phyloP scores from a whole-genome alignment of 305 asterid species.

The Fraxinus albicans region DNA sequence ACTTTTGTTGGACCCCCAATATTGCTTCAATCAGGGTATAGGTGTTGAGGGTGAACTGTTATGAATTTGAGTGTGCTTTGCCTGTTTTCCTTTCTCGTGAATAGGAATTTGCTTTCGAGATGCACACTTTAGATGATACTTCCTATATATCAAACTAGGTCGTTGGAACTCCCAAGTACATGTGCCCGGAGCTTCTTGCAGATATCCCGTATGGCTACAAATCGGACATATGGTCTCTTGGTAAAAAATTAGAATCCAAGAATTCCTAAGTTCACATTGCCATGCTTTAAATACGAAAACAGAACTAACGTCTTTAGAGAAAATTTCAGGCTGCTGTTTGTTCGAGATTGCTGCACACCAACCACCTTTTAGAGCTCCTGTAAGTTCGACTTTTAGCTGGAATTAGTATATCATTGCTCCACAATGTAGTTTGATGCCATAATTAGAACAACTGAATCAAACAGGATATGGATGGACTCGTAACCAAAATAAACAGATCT shows the following conservation, averaged over 20 bases:
- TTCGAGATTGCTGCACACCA: conserved; percentile 96
- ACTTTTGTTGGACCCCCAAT: background rate
- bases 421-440: conserved; percentile 11
- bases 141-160: conserved; percentile 47
- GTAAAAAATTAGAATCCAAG: conserved; percentile 33
- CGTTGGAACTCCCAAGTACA: conserved; percentile 74
- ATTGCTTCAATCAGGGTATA: background rate
- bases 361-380: conserved; percentile 87
- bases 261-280: background rate
- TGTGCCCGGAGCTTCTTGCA: conserved; percentile 91
- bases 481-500: conserved; percentile 84
- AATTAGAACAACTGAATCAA: conserved; percentile 11
- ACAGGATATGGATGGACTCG: conserved; percentile 87
- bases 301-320: conserved; percentile 3
- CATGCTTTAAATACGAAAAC: background rate
- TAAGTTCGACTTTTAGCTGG: conserved; percentile 36
- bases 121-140: conserved; percentile 1
- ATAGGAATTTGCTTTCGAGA: background rate
- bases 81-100: background rate
- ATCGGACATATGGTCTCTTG: conserved; percentile 98
- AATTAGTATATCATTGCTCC: background rate
- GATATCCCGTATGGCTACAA: conserved; percentile 82
- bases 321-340: conserved; percentile 70
- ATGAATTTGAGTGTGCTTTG: background rate
- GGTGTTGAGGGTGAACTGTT: background rate